These are phyloP conservation scores for Dendrocalamus latiflorus DNA, from an alignment of 202 grass and related monocot genomes.

Conservation along the genomic window DNA sequence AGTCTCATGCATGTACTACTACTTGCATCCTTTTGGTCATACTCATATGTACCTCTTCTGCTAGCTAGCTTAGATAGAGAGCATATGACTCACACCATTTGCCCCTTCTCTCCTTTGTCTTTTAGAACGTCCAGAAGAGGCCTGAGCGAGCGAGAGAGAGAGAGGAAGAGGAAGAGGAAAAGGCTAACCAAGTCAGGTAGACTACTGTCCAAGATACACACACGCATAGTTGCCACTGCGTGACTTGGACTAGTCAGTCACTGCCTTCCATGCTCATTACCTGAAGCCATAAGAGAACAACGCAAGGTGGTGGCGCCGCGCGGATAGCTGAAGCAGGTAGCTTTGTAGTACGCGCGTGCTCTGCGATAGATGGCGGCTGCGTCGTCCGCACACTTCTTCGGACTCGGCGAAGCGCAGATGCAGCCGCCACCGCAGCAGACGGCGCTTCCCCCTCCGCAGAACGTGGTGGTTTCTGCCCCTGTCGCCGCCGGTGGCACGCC, in stretches of 20 bases:
- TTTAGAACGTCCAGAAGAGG: background rate
- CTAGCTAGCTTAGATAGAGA: no score
- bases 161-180: background rate
- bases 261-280: background rate
- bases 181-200: background rate
- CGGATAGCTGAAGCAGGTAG: background rate
- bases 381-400: conserved; percentile 54
- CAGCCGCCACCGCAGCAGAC: conserved; percentile 14
- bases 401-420: conserved; percentile 40
- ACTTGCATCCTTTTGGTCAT: background rate
- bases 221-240: background rate
- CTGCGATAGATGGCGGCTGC: conserved; percentile 41
- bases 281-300: background rate
- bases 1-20: background rate
- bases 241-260: conserved; percentile 10
- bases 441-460: background rate
- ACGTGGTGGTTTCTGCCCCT: background rate
- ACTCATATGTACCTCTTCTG: background rate
- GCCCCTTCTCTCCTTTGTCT: background rate
- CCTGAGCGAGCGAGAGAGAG: background rate
- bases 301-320: background rate
- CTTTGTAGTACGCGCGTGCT: background rate
- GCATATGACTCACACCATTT: no score
- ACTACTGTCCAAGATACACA: conserved; percentile 8
- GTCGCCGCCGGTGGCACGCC: conserved; percentile 3